Percentiles rank a stretch among this genome's conserved stretches.
Evolutionary conservation across 805 yeast genomes (phyloP).

Genomic region (Torulaspora quercuum): DNA sequence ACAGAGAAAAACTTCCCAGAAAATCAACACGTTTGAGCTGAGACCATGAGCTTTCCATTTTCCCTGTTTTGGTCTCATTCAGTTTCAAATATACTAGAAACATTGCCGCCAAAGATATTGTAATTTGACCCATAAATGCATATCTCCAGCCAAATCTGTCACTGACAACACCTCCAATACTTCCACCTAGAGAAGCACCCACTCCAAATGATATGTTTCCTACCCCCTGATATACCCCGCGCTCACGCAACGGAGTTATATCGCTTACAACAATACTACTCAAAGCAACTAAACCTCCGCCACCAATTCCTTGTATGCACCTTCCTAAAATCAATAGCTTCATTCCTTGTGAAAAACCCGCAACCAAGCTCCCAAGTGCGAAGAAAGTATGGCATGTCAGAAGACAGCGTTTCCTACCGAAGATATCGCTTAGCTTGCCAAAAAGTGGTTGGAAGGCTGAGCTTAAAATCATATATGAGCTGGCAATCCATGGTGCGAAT

Average conservation of each 20-base stretch:
- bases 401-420: constrained; percentile 57
- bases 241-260: constrained; percentile 66
- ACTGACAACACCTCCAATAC: constrained; percentile 57
- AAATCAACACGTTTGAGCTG: constrained; percentile 13
- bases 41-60: constrained; percentile 2
- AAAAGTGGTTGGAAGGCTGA: constrained; percentile 72
- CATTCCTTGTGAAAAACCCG: constrained; percentile 50
- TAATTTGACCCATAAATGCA: constrained; percentile 53
- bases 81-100: constrained; percentile 39
- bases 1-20: constrained; percentile 12
- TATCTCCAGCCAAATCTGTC: constrained; percentile 62
- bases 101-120: too few relatives aligned
- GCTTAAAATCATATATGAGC: constrained; percentile 62
- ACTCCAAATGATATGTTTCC: constrained; percentile 72
- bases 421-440: constrained; percentile 69
- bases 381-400: constrained; percentile 54
- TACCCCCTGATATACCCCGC: constrained; percentile 82
- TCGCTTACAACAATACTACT: constrained; percentile 76
- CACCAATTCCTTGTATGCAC: constrained; percentile 82
- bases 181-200: constrained; percentile 74
- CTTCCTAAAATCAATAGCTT: constrained; percentile 50
- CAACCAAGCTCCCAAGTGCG: constrained; percentile 54
- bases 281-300: constrained; percentile 77
- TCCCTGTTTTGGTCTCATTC: constrained; percentile 5
- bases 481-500: constrained; percentile 69